phyloP scores from a whole-genome alignment of 2,329 filamentous ascomycete species.

The Endoconidiophora laricicola region DNA sequence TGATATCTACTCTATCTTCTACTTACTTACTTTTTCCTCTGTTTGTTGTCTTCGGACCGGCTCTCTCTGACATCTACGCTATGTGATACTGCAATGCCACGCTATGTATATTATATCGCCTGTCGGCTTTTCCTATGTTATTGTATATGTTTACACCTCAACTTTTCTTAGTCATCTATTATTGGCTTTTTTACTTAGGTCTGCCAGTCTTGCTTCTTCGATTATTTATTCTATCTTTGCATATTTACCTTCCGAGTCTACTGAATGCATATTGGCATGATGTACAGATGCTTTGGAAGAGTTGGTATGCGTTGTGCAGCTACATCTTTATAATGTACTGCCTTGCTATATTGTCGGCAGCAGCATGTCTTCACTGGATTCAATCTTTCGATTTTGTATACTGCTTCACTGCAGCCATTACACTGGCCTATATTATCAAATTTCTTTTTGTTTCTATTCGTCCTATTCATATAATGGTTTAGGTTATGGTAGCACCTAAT shows the following conservation, averaged over 20 bases:
- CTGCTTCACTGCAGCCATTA: background rate
- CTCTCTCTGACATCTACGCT: too few species aligned
- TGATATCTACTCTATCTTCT: background rate
- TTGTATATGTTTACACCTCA: too few species aligned
- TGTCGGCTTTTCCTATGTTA: too few species aligned
- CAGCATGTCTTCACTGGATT: background rate
- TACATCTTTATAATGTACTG: background rate
- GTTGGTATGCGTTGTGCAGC: too few species aligned
- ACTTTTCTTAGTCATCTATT: background rate
- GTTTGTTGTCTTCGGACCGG: background rate
- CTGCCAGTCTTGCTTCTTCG: background rate
- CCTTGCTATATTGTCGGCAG: background rate
- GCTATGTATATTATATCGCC: too few species aligned
- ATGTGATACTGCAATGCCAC: too few species aligned
- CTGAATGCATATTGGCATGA: background rate
- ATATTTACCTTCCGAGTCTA: background rate
- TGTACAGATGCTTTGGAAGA: too few species aligned
- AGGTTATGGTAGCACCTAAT: constrained; percentile 4
- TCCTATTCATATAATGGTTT: constrained; percentile 1
- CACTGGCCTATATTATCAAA: background rate
- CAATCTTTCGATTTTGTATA: constrained; percentile 4
- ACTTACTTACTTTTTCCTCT: background rate
- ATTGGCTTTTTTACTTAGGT: background rate
- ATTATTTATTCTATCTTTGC: background rate
- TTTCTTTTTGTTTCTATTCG: background rate